Evolutionary conservation across 257 asterid genomes (phyloP), one percentile per base, ranked within the genome.

Genomic region (Linderniella brevidens): DNA sequence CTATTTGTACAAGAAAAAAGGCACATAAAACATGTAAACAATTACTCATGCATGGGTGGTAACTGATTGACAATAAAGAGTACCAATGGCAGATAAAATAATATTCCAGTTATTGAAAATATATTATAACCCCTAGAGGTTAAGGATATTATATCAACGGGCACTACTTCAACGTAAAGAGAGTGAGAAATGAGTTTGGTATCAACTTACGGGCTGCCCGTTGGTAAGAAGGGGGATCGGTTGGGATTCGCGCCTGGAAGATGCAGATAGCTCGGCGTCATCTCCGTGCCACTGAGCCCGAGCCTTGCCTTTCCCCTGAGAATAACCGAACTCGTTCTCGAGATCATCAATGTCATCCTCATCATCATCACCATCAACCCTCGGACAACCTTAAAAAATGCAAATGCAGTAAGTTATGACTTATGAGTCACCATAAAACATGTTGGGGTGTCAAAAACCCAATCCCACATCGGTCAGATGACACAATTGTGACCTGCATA

Each of bases 281-380:
- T 71, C 92, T 55, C 84, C 84, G 54, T 56, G 77, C 88, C 93
- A 80, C 42, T 78, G 81, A 52, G 67, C 65, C 61, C 78, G 68
- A 43, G 62, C 68, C 62, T 72, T 77, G 73, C 63, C 68, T 48
- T 71, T 68, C 17, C 75, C 76, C 49, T 68, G 77, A 41, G 74
- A 58, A 66, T 77, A 74, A 64, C 57, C 62, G 17, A 80, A 77
- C 73, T 80, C 93, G 42, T 77, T 74, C 52, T 76, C 92, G 64
- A 80, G 46, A 70, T 80, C 92, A 71, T 80, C 92, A 10, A 41
- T 48, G 51, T 51, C 73, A 49, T 80, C 86, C 53, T 80, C 92
- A 35, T 80, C 92, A 67, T 80, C 92, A 39, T 80, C 92, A 37
- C 92, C 92, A 17, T 76, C 83, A n/a, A 80, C 86, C 56, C 83